Evolutionary conservation across 1,284 basidiomycete species (phyloP).

Genomic region (Apiotrichum sp.): DNA sequence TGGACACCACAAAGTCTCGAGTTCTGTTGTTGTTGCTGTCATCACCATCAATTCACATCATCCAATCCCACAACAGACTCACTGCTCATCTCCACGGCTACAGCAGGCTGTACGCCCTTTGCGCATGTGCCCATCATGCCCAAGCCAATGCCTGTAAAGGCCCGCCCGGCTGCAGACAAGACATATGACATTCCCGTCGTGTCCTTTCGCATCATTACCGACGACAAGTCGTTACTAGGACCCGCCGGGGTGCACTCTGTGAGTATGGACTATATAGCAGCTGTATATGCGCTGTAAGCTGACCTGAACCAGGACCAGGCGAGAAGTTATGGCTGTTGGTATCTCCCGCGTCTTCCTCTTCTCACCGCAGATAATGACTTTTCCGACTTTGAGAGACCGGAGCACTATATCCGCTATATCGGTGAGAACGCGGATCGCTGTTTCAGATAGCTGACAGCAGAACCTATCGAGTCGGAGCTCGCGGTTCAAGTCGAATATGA

Average conservation of each 20-base stretch:
- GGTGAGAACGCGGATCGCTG: constrained; percentile 49
- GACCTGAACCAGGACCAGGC: constrained; percentile 29
- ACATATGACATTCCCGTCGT: constrained; percentile 41
- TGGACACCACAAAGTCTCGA: too few species aligned
- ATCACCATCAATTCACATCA: too few species aligned
- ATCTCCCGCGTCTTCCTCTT: not conserved
- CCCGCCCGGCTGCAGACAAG: constrained; percentile 17
- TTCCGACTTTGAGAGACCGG: constrained; percentile 66
- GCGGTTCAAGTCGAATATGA: constrained; percentile 96
- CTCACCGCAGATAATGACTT: constrained; percentile 64
- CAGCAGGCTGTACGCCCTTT: too few species aligned
- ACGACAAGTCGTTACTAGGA: constrained; percentile 29
- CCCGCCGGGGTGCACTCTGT: constrained; percentile 42
- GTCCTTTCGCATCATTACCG: constrained; percentile 40
- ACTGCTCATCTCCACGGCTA: too few species aligned
- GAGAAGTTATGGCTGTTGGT: constrained; percentile 40
- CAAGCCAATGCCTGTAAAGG: constrained; percentile 18
- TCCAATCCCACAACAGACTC: too few species aligned
- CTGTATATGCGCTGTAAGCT: not conserved
- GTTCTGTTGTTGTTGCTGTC: too few species aligned
- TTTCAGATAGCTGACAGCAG: constrained; percentile 47
- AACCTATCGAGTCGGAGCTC: constrained; percentile 88
- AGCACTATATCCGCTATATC: constrained; percentile 84
- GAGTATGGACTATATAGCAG: constrained; percentile 3
- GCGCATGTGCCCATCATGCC: constrained; percentile 18